Evolutionary conservation across 164 flowering plant species (phyloP), one percentile per base, ranked within the genome.

Genomic region (Berberis vulgaris): DNA sequence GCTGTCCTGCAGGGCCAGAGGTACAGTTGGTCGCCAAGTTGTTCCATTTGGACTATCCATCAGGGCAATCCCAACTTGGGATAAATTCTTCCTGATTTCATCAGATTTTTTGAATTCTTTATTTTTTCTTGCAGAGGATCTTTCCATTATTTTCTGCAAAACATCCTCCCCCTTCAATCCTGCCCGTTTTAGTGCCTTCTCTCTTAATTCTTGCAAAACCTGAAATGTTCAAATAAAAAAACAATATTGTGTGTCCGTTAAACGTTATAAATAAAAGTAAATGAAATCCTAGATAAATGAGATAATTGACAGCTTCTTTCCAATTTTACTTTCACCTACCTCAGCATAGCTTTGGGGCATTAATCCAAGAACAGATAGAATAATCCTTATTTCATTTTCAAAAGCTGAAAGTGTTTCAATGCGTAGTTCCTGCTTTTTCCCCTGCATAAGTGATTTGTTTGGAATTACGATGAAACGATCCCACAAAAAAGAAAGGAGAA

Each of bases 31-130:
- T 78, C 97, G 86, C 99, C 99, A 91, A 7, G 79, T 73, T 38
- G 97, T 93, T 68, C 95, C 92, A 26, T 86, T 78, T 12, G 96
- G 95, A 72, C 80, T 76, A 74, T 93, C 98, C 98, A 94, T 94
- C 43, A 94, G 84, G 52, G 96, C 84, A 65, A 94, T 85, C 6
- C 99, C 99, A 41, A 81, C 62, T 49, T 80, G 78, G 50, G 93
- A 88, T 66, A 94, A 76, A 38, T 83, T 88, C 65, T 86, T 80
- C 69, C 99, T 79, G 62, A 94, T 91, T 4, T 67, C 73, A 75
- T 94, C 97, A 1, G 99, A 94, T 71, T 78, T 86, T 67, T 83
- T 86, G 43, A 82, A 94, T 4, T 94, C 91, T 54, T 82, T 91
- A 60, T 81, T 83, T 68, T 74, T 83, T 68, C 97, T 84, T 59